Conservation (phyloP, 2,329 filamentous ascomycete species). For the Fusarium protoensiforme region DNA sequence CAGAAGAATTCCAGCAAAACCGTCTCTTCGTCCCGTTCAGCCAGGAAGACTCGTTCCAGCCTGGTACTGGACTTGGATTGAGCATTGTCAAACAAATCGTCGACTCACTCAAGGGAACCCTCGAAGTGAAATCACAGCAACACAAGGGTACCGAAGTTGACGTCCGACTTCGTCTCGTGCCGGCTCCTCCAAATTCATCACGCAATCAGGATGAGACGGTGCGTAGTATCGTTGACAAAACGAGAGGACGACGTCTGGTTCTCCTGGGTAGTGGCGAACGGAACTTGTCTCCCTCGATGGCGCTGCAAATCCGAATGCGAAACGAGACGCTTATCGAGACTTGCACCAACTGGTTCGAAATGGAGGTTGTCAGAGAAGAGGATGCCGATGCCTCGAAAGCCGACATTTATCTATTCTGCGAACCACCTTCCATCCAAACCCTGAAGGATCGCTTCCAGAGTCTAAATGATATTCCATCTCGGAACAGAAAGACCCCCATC, state of each 20-base stretch:
- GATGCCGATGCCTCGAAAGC: conserved; percentile 7
- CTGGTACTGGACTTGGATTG: conserved; percentile 71
- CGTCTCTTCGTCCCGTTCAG: conserved; percentile 71
- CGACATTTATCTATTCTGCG: conserved; percentile 44
- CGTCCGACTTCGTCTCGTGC: conserved; percentile 56
- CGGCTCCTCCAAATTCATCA: conserved; percentile 7
- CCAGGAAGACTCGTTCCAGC: conserved; percentile 70
- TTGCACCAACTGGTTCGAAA: conserved; percentile 49
- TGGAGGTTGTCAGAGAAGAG: conserved; percentile 40
- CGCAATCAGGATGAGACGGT: conserved; percentile 26
- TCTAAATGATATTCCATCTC: neutral
- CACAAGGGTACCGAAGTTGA: conserved; percentile 66
- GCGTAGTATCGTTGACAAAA: conserved; percentile 12
- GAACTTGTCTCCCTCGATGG: neutral
- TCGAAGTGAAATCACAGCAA: conserved; percentile 65
- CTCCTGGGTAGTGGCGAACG: conserved; percentile 28
- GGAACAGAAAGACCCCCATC: conserved; percentile 34
- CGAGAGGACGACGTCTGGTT: conserved; percentile 28
- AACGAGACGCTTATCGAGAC: conserved; percentile 45
- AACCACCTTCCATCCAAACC: conserved; percentile 34
- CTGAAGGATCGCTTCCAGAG: conserved; percentile 28
- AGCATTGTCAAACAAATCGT: conserved; percentile 72
- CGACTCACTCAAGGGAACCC: conserved; percentile 67
- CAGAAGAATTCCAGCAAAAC: conserved; percentile 68
- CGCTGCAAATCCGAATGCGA: conserved; percentile 36